phyloP scores from a whole-genome alignment of 768 basidiomycete species.

The Solioccasus polychromus region DNA sequence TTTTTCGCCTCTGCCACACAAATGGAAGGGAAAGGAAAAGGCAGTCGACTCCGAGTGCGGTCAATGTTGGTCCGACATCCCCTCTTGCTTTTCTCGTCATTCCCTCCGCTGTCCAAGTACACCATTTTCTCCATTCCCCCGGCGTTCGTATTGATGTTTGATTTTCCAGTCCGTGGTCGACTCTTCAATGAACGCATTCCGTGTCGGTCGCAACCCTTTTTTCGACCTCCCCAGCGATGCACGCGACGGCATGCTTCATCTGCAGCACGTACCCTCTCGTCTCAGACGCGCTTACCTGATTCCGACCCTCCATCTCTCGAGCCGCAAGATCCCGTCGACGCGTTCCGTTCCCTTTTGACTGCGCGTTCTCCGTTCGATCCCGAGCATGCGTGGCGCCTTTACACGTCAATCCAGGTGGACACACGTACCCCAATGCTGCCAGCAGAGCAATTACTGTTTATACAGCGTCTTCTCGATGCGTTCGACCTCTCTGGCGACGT shows the following conservation, averaged over 20 bases:
- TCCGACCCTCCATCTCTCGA: constrained; percentile 2
- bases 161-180: constrained; percentile 31
- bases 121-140: constrained; percentile 2
- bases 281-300: constrained; percentile 12
- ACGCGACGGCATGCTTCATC: constrained; percentile 23
- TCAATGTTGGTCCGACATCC: constrained; percentile 31
- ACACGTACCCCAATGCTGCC: constrained; percentile 11
- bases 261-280: constrained; percentile 15
- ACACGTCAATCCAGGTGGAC: constrained; percentile 16
- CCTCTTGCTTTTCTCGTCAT: constrained; percentile 47
- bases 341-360: constrained; percentile 21
- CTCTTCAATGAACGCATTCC: constrained; percentile 34
- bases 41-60: constrained; percentile 32
- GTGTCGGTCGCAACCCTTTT: constrained; percentile 19
- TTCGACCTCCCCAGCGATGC: constrained; percentile 15
- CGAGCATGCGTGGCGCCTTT: constrained; percentile 41
- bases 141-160: constrained; percentile 5
- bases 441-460: constrained; percentile 26
- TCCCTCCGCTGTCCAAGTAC: constrained; percentile 50
- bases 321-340: constrained; percentile 4
- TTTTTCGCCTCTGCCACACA: constrained; percentile 53
- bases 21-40: constrained; percentile 54
- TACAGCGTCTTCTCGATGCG: constrained; percentile 20
- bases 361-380: constrained; percentile 28
- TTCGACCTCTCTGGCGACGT: constrained; percentile 14